Conservation (phyloP, 345 rosid genomes). For the Bruguiera parviflora region DNA sequence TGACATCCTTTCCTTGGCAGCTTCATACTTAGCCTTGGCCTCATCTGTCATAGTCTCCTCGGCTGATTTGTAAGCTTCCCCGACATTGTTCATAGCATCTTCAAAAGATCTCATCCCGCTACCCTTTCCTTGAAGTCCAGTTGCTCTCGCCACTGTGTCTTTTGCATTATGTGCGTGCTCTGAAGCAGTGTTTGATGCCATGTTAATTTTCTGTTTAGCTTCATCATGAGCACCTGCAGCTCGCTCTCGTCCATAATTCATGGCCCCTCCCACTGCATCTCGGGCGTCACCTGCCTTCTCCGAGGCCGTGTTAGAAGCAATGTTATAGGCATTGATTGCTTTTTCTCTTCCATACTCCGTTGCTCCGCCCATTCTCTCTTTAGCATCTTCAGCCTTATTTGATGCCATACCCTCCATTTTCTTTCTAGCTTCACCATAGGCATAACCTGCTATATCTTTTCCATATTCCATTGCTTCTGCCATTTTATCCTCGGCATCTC, state of each 20-base stretch:
- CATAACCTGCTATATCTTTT: slow-evolving; percentile 2
- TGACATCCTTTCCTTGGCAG: slow-evolving; percentile 51
- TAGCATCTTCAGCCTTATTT: slow-evolving; percentile 16
- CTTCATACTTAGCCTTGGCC: slow-evolving; percentile 34
- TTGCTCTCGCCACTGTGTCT: neutral
- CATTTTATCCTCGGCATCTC: slow-evolving; percentile 10
- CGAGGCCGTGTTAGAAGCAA: slow-evolving; percentile 9
- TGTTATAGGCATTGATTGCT: slow-evolving; percentile 9
- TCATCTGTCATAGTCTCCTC: slow-evolving; percentile 28
- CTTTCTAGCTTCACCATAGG: neutral
- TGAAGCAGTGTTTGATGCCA: neutral
- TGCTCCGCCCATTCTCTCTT: slow-evolving; percentile 12
- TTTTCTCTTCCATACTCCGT: slow-evolving; percentile 15
- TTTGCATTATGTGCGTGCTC: slow-evolving; percentile 11
- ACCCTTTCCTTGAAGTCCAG: neutral
- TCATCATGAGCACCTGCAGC: neutral
- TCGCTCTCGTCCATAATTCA: slow-evolving; percentile 1
- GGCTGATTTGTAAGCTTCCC: slow-evolving; percentile 41
- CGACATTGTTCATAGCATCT: slow-evolving; percentile 31
- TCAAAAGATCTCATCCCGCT: slow-evolving; percentile 9
- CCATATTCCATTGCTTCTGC: slow-evolving; percentile 8
- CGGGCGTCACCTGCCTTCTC: slow-evolving; percentile 14
- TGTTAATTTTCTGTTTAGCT: slow-evolving; percentile 4
- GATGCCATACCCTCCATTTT: neutral
- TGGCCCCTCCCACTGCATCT: slow-evolving; percentile 1